Evolutionary conservation across 768 basidiomycete species (phyloP).

Genomic region (Trichaptum fuscoviolaceum): DNA sequence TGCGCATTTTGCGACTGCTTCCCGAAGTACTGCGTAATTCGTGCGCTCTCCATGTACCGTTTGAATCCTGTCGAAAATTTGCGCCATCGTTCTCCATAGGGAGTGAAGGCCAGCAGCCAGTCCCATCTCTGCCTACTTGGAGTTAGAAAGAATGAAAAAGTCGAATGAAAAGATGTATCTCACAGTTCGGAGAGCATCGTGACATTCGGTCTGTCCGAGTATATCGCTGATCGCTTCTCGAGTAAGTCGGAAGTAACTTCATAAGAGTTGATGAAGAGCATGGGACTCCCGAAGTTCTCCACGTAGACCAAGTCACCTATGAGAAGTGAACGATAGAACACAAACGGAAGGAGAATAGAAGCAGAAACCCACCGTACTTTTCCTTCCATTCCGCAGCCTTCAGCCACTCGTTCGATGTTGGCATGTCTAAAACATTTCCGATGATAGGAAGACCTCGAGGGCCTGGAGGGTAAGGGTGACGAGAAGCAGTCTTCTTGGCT

Average conservation of each 20-base stretch:
- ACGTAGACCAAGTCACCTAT: conserved; percentile 29
- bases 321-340: not conserved
- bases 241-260: conserved; percentile 23
- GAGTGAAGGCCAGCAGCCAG: not conserved
- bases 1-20: not conserved
- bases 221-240: conserved; percentile 22
- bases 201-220: conserved; percentile 34
- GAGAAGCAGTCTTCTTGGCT: not conserved
- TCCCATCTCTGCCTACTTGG: not conserved
- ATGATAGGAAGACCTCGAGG: conserved; percentile 18
- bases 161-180: conserved; percentile 1
- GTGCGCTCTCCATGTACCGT: not conserved
- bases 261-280: conserved; percentile 24
- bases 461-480: conserved; percentile 15
- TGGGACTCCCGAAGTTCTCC: conserved; percentile 19
- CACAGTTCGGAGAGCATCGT: conserved; percentile 20
- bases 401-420: conserved; percentile 15
- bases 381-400: conserved; percentile 16
- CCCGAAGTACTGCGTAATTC: not conserved
- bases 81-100: not conserved
- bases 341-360: not conserved
- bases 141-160: not conserved
- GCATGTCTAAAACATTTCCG: conserved; percentile 21
- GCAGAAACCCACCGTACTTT: conserved; percentile 16
- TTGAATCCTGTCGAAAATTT: not conserved